Evolutionary conservation across 1,139 yeast species (phyloP).

Genomic region (Blastobotrys indianensis): DNA sequence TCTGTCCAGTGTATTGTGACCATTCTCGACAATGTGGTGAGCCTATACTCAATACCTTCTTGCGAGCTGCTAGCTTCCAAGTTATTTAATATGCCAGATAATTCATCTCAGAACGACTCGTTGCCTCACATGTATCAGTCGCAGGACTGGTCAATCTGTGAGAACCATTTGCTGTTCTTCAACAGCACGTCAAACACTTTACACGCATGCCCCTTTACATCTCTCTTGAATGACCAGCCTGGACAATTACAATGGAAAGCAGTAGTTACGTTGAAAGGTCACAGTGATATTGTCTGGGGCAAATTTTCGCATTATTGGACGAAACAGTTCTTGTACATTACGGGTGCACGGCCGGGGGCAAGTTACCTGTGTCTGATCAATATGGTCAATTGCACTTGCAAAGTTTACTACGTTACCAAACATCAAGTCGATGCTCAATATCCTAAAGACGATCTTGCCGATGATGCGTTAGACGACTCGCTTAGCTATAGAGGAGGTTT

Average conservation of each 20-base stretch:
- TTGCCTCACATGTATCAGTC: conserved; percentile 5
- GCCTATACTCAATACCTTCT: conserved; percentile 3
- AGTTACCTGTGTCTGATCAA: conserved; percentile 6
- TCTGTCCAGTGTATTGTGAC: conserved; percentile 7
- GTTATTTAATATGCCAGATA: neutral
- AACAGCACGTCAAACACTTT: conserved; percentile 1
- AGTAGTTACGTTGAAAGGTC: neutral
- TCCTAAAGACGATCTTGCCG: conserved; percentile 5
- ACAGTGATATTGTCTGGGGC: conserved; percentile 4
- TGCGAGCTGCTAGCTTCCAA: neutral
- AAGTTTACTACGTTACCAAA: neutral
- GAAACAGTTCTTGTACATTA: conserved; percentile 7
- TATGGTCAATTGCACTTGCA: neutral
- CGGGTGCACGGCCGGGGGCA: conserved; percentile 3
- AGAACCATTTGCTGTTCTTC: conserved; percentile 7
- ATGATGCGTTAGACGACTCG: neutral
- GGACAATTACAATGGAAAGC: neutral
- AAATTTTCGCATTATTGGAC: conserved; percentile 9
- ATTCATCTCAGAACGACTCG: neutral
- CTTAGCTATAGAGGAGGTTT: conserved; percentile 1
- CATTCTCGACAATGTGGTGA: neutral
- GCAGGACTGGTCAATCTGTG: conserved; percentile 4
- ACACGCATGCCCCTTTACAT: conserved; percentile 5
- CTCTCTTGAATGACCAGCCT: neutral
- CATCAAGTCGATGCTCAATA: neutral